phyloP scores from a whole-genome alignment of 768 basidiomycete species.

The Pisolithus orientalis region DNA sequence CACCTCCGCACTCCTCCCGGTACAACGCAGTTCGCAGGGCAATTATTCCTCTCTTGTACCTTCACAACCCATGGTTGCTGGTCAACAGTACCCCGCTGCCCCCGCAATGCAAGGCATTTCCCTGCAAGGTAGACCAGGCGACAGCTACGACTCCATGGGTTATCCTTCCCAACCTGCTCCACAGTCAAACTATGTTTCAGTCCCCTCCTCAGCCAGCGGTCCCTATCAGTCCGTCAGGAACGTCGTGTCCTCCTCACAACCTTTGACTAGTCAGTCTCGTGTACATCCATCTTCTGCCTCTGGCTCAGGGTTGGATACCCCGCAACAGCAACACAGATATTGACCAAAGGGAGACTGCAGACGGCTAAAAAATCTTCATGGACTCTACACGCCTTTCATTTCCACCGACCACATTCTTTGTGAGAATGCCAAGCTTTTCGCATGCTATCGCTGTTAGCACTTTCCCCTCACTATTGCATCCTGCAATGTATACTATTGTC shows the following conservation, averaged over 20 bases:
- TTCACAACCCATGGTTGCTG: slow-evolving; percentile 23
- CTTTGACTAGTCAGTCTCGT: slow-evolving; percentile 22
- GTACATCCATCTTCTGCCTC: slow-evolving; percentile 19
- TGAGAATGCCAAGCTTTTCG: neutral
- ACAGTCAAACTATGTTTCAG: slow-evolving; percentile 20
- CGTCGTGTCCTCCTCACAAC: slow-evolving; percentile 16
- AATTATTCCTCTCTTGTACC: slow-evolving; percentile 27
- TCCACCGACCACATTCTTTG: neutral
- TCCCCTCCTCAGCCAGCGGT: slow-evolving; percentile 9
- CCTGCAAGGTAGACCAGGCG: slow-evolving; percentile 16
- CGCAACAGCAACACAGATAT: slow-evolving; percentile 19
- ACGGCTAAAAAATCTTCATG: neutral
- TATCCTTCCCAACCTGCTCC: slow-evolving; percentile 24
- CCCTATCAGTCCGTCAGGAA: slow-evolving; percentile 24
- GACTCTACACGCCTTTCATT: neutral
- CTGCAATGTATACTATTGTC: neutral
- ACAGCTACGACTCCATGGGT: slow-evolving; percentile 14
- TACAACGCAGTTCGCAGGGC: slow-evolving; percentile 27
- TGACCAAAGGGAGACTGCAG: neutral
- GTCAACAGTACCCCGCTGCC: slow-evolving; percentile 24
- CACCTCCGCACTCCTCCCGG: slow-evolving; percentile 52
- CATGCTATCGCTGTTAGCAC: neutral
- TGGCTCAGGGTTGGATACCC: slow-evolving; percentile 16
- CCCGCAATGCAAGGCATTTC: slow-evolving; percentile 15
- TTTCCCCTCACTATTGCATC: neutral